Evolutionary conservation across 2,329 filamentous ascomycete species (phyloP).

Genomic region (Torrubiella hemipterigena): DNA sequence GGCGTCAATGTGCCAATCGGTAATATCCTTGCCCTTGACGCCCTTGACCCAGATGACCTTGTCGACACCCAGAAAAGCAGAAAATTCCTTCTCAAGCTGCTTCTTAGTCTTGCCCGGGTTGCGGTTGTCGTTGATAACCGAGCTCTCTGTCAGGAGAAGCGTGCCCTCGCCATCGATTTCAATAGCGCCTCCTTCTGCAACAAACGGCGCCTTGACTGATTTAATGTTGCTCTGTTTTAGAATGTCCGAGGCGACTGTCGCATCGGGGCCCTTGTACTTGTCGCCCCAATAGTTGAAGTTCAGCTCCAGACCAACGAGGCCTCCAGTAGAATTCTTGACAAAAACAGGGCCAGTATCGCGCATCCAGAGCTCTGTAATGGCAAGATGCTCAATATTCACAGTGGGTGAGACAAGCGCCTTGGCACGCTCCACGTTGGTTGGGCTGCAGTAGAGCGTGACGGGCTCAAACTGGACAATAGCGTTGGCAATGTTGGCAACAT

Average conservation of each 20-base stretch:
- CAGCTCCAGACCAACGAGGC: constrained; percentile 12
- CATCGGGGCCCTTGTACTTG: constrained; percentile 2
- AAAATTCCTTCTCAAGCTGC: constrained; percentile 4
- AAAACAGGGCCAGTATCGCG: constrained; percentile 35
- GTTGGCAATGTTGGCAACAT: constrained; percentile 4
- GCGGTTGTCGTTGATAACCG: constrained; percentile 6
- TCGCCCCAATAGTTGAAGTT: constrained; percentile 8
- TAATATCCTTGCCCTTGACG: constrained; percentile 5
- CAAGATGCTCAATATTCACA: constrained; percentile 2
- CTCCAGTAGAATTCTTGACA: constrained; percentile 30
- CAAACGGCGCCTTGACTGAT: constrained; percentile 3
- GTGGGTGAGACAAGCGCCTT: not conserved
- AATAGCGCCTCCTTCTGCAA: constrained; percentile 7
- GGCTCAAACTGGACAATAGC: constrained; percentile 5
- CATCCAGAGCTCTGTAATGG: constrained; percentile 5
- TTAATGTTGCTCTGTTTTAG: constrained; percentile 1
- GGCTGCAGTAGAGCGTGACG: constrained; percentile 4
- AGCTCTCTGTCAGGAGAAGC: constrained; percentile 5
- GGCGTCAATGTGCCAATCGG: constrained; percentile 6
- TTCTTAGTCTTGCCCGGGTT: constrained; percentile 3
- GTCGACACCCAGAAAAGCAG: constrained; percentile 3
- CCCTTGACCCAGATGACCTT: constrained; percentile 7
- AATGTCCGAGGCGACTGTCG: not conserved
- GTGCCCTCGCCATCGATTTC: constrained; percentile 7
- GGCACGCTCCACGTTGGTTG: constrained; percentile 1